Conservation (phyloP, 1,284 basidiomycete species). For the Agaricales sp. region DNA sequence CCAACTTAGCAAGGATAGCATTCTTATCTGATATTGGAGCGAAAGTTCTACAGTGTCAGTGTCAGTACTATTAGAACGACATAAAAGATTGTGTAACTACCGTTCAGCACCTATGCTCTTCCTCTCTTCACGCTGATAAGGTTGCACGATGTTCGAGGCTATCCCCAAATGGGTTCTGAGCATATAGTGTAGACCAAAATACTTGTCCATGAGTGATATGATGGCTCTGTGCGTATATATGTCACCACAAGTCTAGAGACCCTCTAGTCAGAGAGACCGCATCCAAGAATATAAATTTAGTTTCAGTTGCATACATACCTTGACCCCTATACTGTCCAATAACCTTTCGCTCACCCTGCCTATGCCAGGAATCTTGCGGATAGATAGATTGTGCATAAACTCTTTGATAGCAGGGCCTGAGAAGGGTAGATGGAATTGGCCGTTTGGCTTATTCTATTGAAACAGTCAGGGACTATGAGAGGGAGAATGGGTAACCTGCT, state of each 20-base stretch:
- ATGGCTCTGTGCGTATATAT: slow-evolving; percentile 66
- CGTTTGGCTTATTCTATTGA: slow-evolving; percentile 84
- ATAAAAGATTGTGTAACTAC: slow-evolving; percentile 24
- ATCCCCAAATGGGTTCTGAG: slow-evolving; percentile 78
- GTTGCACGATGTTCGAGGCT: slow-evolving; percentile 70
- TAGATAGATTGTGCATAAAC: slow-evolving; percentile 70
- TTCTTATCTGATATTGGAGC: slow-evolving; percentile 50
- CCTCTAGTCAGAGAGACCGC: slow-evolving; percentile 3
- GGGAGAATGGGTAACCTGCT: background rate
- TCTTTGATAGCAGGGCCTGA: slow-evolving; percentile 50
- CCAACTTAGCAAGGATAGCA: slow-evolving; percentile 65
- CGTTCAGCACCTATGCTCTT: slow-evolving; percentile 89
- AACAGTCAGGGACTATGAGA: slow-evolving; percentile 1
- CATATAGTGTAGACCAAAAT: slow-evolving; percentile 68
- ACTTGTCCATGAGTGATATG: slow-evolving; percentile 75
- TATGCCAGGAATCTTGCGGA: slow-evolving; percentile 81
- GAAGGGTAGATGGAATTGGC: slow-evolving; percentile 74
- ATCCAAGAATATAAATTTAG: background rate
- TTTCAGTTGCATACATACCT: slow-evolving; percentile 43
- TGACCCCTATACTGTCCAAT: slow-evolving; percentile 78
- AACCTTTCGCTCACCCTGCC: slow-evolving; percentile 83
- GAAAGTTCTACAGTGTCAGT: slow-evolving; percentile 54
- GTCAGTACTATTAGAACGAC: background rate
- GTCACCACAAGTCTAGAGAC: slow-evolving; percentile 74
- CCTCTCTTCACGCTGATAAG: slow-evolving; percentile 65